These are phyloP conservation scores for Arachnopeziza araneosa DNA, from an alignment of 2,329 filamentous ascomycete genomes.

Conservation along the genomic window DNA sequence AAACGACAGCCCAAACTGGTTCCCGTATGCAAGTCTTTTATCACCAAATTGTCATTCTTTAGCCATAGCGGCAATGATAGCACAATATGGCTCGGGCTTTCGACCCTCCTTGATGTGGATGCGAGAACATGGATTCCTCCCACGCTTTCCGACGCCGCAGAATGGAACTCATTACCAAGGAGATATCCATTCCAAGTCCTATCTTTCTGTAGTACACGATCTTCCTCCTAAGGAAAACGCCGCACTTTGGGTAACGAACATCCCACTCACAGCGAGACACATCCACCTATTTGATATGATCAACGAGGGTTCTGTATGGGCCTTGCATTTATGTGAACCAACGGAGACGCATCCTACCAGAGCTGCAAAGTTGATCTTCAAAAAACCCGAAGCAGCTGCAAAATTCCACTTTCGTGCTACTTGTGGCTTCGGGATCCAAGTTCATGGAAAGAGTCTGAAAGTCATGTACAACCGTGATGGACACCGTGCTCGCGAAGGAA, in stretches of 20 bases:
- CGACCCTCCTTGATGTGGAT: not conserved
- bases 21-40: not conserved
- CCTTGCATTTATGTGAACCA: conserved; percentile 11
- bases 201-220: conserved; percentile 2
- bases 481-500: not conserved
- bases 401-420: conserved; percentile 4
- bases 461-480: conserved; percentile 1
- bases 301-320: conserved; percentile 14
- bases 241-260: conserved; percentile 17
- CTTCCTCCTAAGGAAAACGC: conserved; percentile 19
- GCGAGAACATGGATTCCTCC: not conserved
- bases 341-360: conserved; percentile 3
- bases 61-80: not conserved
- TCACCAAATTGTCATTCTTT: not conserved
- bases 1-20: not conserved
- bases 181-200: not conserved
- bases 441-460: not conserved
- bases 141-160: not conserved
- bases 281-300: conserved; percentile 16
- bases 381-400: conserved; percentile 7
- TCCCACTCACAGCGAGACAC: conserved; percentile 8
- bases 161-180: conserved; percentile 1
- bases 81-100: not conserved
- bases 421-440: not conserved
- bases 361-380: conserved; percentile 20